These are phyloP conservation scores for Penicillium sp. DNA, from an alignment of 2,329 filamentous ascomycete species.

Conservation along the genomic window DNA sequence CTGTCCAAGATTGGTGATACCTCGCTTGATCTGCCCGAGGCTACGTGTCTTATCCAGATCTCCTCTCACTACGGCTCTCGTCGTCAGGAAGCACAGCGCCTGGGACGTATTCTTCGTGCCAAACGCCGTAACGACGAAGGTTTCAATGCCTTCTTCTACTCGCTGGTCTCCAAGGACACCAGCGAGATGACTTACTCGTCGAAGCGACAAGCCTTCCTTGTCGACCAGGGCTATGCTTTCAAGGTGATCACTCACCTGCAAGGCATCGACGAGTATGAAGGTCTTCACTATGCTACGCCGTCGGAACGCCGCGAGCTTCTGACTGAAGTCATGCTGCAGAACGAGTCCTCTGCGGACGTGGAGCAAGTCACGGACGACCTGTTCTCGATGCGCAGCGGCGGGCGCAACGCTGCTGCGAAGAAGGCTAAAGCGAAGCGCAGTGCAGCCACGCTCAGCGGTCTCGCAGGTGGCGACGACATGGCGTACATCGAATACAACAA, in stretches of 20 bases:
- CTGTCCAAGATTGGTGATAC: constrained; percentile 98
- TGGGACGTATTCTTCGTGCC: constrained; percentile 90
- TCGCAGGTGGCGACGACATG: constrained; percentile 95
- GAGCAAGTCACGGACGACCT: constrained; percentile 74
- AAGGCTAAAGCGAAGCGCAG: constrained; percentile 74
- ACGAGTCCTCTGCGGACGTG: constrained; percentile 73
- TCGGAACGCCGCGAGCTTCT: constrained; percentile 84
- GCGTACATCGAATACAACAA: constrained; percentile 89
- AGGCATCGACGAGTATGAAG: constrained; percentile 83
- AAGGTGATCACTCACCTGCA: constrained; percentile 97
- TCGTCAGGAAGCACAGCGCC: constrained; percentile 91
- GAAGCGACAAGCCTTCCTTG: constrained; percentile 93
- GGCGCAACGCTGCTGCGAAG: constrained; percentile 37
- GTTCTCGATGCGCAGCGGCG: constrained; percentile 63
- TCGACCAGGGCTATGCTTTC: constrained; percentile 98
- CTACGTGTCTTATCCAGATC: constrained; percentile 95
- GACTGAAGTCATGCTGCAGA: constrained; percentile 86
- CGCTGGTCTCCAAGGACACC: constrained; percentile 94
- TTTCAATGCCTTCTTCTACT: constrained; percentile 99
- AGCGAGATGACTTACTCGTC: constrained; percentile 98
- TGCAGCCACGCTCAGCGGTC: constrained; percentile 81
- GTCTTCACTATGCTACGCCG: constrained; percentile 78
- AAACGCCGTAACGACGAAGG: constrained; percentile 97
- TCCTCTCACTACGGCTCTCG: constrained; percentile 97
- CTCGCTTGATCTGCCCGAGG: constrained; percentile 94